Base-by-base conservation (phyloP, 805 yeast genomes). In the Myxozyma nipponensis region DNA sequence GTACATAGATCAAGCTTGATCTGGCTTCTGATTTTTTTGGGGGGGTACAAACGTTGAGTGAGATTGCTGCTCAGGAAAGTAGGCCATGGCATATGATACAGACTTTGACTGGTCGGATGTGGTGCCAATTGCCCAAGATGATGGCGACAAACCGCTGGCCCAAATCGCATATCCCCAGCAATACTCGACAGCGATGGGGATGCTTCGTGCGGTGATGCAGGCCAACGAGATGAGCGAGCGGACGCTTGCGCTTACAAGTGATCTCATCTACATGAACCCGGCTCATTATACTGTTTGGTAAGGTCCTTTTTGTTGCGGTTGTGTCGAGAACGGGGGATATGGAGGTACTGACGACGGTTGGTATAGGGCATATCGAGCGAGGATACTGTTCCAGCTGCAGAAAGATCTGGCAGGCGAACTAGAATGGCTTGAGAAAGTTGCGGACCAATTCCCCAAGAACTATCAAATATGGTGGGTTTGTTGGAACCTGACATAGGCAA, bases 281-380 rank as follows among this genome's bases (percentile, higher is more conserved):
- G 95, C 97, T 0, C 96, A 91, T 66, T 93, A 93, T 65, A 84
- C 96, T 0, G 83, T 83, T 0, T 93, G 98, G 98, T 77, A 38
- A 13, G 54, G 22, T n/a, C n/a, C n/a, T n/a, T n/a, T n/a, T n/a
- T n/a, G n/a, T n/a, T n/a, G n/a, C n/a, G n/a, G n/a, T n/a, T n/a
- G n/a, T n/a, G n/a, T n/a, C n/a, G n/a, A n/a, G n/a, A n/a, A n/a
- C n/a, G n/a, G n/a, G n/a, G n/a, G n/a, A n/a, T 30, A 30, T 13
- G 15, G n/a, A 30, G n/a, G 21, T 7, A 26, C 34, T 1, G 42
- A 42, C 21, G 19, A 3, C 4, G 18, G n/a, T n/a, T n/a, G 10
- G 18, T 13, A 24, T 30, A 56, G 58, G 60, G 52, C 56, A n/a
- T 72, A 68, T 56, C 62, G 75, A 6, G 52, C 62, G 6, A 62